Evolutionary conservation across 2,329 filamentous ascomycete species (phyloP).

Genomic region (Paecilomyces dactylethromorphus): DNA sequence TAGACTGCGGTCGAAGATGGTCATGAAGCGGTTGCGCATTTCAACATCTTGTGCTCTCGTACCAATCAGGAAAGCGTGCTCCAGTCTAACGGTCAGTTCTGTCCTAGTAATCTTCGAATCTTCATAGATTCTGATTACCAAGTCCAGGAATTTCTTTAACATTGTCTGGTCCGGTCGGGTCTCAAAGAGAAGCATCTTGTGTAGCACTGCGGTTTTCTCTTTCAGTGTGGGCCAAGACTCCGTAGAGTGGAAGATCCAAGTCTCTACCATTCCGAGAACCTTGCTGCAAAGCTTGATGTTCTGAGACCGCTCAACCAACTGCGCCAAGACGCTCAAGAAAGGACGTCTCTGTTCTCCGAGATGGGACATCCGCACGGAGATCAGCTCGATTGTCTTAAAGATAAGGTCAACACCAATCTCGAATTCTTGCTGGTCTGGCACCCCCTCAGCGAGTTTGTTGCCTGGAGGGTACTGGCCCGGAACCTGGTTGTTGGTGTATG

Average conservation of each 20-base stretch:
- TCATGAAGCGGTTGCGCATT: conserved; percentile 95
- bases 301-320: conserved; percentile 88
- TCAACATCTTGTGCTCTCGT: conserved; percentile 88
- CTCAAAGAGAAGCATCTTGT: conserved; percentile 98
- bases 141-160: conserved; percentile 85
- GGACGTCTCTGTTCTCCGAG: conserved; percentile 85
- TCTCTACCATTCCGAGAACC: conserved; percentile 87
- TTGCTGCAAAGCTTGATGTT: conserved; percentile 84
- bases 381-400: conserved; percentile 90
- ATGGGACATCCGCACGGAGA: conserved; percentile 84
- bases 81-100: conserved; percentile 92
- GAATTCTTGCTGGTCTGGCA: conserved; percentile 67
- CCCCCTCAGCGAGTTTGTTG: conserved; percentile 34
- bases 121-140: conserved; percentile 97
- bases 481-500: conserved; percentile 53
- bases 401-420: conserved; percentile 88
- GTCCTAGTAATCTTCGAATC: conserved; percentile 92
- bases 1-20: conserved; percentile 89
- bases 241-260: conserved; percentile 91
- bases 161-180: conserved; percentile 74
- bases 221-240: conserved; percentile 96
- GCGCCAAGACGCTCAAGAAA: conserved; percentile 90
- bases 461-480: conserved; percentile 24
- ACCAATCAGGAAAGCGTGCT: conserved; percentile 96
- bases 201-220: conserved; percentile 97